These are phyloP conservation scores for Aspergillus terreus DNA, from an alignment of 2,329 filamentous ascomycete species.

Conservation along the genomic window DNA sequence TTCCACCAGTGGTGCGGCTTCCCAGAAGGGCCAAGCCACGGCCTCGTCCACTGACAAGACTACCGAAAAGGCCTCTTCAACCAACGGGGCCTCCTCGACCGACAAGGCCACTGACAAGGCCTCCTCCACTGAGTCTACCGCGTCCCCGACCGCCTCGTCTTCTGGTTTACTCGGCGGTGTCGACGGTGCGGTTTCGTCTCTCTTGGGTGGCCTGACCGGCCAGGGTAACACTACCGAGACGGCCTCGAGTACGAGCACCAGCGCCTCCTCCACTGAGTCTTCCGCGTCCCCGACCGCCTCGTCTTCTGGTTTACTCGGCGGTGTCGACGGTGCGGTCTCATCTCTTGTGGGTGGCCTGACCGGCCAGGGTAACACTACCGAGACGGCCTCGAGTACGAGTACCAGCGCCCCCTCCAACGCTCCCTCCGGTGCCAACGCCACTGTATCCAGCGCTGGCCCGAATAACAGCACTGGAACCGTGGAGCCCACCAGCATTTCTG, in stretches of 20 bases:
- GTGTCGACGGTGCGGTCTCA: background rate
- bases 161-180: background rate
- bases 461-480: background rate
- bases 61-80: background rate
- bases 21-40: background rate
- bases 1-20: background rate
- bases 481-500: conserved; percentile 17
- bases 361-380: background rate
- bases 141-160: background rate
- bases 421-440: too few species aligned
- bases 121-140: background rate
- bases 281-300: background rate
- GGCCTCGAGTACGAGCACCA: background rate
- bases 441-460: too few species aligned
- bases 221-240: background rate
- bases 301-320: background rate
- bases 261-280: background rate
- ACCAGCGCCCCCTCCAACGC: background rate
- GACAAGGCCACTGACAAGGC: background rate
- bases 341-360: background rate
- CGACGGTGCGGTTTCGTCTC: background rate
- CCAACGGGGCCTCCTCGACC: background rate
- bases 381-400: background rate
- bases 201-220: background rate
- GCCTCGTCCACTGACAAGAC: background rate